phyloP scores from a whole-genome alignment of 352 stramenopile species.

The Blastocystis sp. region DNA sequence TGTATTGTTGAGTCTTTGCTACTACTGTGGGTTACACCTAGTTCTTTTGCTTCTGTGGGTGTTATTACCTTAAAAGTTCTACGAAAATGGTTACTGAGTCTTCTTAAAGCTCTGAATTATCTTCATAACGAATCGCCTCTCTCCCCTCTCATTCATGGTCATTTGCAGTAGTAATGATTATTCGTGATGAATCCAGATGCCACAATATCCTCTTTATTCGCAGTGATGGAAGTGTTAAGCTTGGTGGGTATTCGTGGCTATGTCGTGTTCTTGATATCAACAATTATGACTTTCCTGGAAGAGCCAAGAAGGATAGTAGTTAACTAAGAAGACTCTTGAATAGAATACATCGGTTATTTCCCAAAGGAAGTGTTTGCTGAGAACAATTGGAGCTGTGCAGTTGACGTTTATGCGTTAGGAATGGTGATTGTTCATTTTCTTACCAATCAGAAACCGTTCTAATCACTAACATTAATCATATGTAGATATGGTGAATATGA shows the following conservation, averaged over 20 bases:
- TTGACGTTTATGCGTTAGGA: conserved; percentile 46
- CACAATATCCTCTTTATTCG: conserved; percentile 60
- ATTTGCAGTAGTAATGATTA: background rate
- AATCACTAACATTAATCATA: background rate
- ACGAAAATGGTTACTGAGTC: conserved; percentile 4
- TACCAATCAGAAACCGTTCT: background rate
- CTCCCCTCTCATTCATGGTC: conserved; percentile 44
- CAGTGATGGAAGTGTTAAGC: conserved; percentile 20
- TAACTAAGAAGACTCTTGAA: background rate
- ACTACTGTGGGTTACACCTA: background rate
- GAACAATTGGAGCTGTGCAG: background rate
- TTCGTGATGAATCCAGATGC: background rate
- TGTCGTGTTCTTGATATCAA: background rate
- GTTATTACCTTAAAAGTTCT: conserved; percentile 10
- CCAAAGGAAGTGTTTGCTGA: conserved; percentile 41
- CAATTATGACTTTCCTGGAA: conserved; percentile 23
- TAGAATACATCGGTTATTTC: conserved; percentile 35
- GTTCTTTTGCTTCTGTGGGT: conserved; percentile 11
- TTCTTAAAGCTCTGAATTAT: conserved; percentile 2
- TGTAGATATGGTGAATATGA: conserved; percentile 1
- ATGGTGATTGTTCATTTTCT: conserved; percentile 54
- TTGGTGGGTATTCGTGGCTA: conserved; percentile 38
- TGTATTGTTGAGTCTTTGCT: background rate
- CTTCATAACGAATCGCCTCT: conserved; percentile 17
- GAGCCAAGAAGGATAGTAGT: conserved; percentile 19